Base-by-base conservation (phyloP, 2,329 filamentous ascomycete species). In the Elsinoe fawcettii region DNA sequence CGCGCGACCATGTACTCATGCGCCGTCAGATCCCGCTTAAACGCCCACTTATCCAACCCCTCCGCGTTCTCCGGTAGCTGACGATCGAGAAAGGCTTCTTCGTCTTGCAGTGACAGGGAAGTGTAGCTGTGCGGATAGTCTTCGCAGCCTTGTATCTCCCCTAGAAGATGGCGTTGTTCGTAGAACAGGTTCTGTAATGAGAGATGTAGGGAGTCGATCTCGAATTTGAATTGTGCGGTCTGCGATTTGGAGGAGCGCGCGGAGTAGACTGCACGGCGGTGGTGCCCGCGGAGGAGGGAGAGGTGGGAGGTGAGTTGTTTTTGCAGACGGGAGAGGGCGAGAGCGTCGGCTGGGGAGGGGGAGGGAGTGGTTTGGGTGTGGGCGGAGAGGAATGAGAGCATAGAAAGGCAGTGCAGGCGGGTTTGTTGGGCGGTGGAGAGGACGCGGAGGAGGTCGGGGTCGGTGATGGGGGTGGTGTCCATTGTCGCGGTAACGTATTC, bases 151-250 rank as follows among this genome's bases (percentile, higher is more conserved):
- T 82, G 77, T 60, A 99, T 97, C 73, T 99, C 93, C 51, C 88
- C 88, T 62, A 88, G 84, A 56, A 99, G 75, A 71, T 96, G 90
- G 56, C 89, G 80, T 74, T 97, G 91, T 72, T 99, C 92, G 68
- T 99, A 99, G 71, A 93, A 95, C 6, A 99, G 76, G 67, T 99
- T 99, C 73, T 97, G 92, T 57, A 99, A 79, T 67, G 95, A 88
- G 36, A 99, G 79, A 69, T 97, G 91, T 60, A 99, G 78, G 51
- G 86, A 83, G 69, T 99, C 93, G 62, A 97, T 90, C 72, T 96
- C 90, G 66, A 92, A 88, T 51, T 91, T 84, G 51, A 87, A 88
- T 70, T 96, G 90, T 27, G 89, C 87, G 0, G 93, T 97, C 64
- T 83, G 78, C 55, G 87, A 79, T 71, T 97, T 97, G 12, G 91